Evolutionary conservation across 2,329 filamentous ascomycete genomes (phyloP).

Genomic region (Colletotrichum sp.): DNA sequence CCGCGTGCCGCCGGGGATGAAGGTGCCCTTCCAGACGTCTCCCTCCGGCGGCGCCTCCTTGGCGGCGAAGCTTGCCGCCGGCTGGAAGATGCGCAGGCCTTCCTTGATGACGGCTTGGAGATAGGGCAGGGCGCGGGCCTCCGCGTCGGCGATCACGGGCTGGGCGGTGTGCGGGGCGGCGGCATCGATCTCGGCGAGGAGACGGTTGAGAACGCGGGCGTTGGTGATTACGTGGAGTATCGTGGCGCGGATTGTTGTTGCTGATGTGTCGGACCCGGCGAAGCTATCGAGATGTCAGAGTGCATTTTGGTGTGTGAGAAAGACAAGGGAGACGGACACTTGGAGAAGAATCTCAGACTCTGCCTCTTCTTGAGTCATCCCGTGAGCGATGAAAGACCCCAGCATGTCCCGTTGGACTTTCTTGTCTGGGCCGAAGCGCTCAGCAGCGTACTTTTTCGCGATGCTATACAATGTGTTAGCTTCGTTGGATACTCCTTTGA

Average conservation of each 20-base stretch:
- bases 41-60: slow-evolving; percentile 24
- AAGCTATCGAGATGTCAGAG: slow-evolving; percentile 35
- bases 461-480: slow-evolving; percentile 36
- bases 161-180: slow-evolving; percentile 26
- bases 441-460: slow-evolving; percentile 47
- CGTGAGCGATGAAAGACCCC: slow-evolving; percentile 43
- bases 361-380: slow-evolving; percentile 39
- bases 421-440: slow-evolving; percentile 47
- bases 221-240: slow-evolving; percentile 58
- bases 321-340: slow-evolving; percentile 26
- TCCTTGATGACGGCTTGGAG: slow-evolving; percentile 58
- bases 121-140: slow-evolving; percentile 44
- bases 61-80: slow-evolving; percentile 37
- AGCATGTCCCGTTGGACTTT: slow-evolving; percentile 58
- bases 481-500: slow-evolving; percentile 28
- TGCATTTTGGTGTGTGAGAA: background rate
- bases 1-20: slow-evolving; percentile 35
- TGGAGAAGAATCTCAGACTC: slow-evolving; percentile 49
- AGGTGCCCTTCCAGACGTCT: slow-evolving; percentile 19
- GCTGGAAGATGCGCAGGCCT: slow-evolving; percentile 42
- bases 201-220: slow-evolving; percentile 46
- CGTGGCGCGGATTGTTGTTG: slow-evolving; percentile 57
- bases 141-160: slow-evolving; percentile 31
- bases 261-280: slow-evolving; percentile 64
- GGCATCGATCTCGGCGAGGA: slow-evolving; percentile 49